Evolutionary conservation across 371 early-diverging fungal genomes (phyloP), one percentile per base, ranked within the genome.

Genomic region (Entomophthora muscae): DNA sequence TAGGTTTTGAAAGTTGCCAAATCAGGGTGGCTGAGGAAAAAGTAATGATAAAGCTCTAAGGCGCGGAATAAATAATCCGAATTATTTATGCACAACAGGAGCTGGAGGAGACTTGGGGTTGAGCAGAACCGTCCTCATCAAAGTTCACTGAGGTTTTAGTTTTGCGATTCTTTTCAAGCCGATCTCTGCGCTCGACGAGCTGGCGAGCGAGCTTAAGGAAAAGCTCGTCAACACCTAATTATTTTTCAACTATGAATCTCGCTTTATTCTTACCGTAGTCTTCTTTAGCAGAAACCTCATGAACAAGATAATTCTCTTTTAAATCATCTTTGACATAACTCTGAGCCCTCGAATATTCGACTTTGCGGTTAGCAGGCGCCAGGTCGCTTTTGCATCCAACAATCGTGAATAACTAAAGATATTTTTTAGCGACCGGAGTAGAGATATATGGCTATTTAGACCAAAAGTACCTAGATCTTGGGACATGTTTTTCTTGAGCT

Each of bases 381-480:
- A 88, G 73, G 73, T 88, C 88, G 67, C 77, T 72, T 71, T 88
- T 88, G 71, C 84, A 85, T 60, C 85, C 88, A 22, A 85, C 86
- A 24, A 88, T 79, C n/a, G 52, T 85, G 81, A 58, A 85, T 78
- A 57, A 85, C 85, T 74, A 80, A 69, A 63, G 67, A 75, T 22
- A 59, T 23, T 30, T n/a, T 32, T 60, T 28, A n/a, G n/a, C n/a
- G n/a, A n/a, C n/a, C n/a, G n/a, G n/a, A n/a, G n/a, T n/a, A n/a
- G n/a, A n/a, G n/a, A n/a, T n/a, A n/a, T n/a, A n/a, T n/a, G n/a
- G n/a, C n/a, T n/a, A n/a, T n/a, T n/a, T n/a, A n/a, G n/a, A n/a
- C n/a, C 17, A 26, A 5, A 59, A 72, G 69, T 77, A 76, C 79
- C 72, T 57, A 77, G 69, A 31, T 76, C 72, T 32, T 84, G 84